Evolutionary conservation across 176 grass and related monocot genomes (phyloP).

Genomic region (Guadua angustifolia): DNA sequence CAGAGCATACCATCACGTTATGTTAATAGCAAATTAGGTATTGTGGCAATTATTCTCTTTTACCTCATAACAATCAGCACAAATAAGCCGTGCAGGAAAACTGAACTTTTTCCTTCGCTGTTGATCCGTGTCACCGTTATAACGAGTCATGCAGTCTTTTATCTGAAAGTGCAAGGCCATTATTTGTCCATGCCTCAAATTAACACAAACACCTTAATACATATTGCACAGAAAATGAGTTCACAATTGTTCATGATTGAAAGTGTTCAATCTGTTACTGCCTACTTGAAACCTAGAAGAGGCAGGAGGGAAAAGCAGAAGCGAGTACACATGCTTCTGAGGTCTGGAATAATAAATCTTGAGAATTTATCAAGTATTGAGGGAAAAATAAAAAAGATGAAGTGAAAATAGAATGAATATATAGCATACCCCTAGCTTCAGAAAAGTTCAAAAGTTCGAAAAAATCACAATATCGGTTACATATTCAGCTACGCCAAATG

Average conservation of each 20-base stretch:
- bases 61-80: slow-evolving; percentile 95
- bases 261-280: not conserved
- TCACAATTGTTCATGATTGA: not conserved
- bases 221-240: not conserved
- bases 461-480: not conserved
- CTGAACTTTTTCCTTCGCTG: slow-evolving; percentile 89
- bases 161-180: slow-evolving; percentile 57
- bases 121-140: slow-evolving; percentile 82
- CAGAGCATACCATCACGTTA: not conserved
- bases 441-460: not conserved
- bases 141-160: slow-evolving; percentile 89
- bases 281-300: slow-evolving; percentile 10
- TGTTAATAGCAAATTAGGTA: not conserved
- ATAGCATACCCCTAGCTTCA: not conserved
- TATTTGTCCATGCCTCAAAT: slow-evolving; percentile 9
- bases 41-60: slow-evolving; percentile 2
- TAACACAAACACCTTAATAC: slow-evolving; percentile 2
- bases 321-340: not conserved
- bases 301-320: not conserved
- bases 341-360: slow-evolving; percentile 2
- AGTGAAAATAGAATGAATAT: not conserved
- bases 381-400: not conserved
- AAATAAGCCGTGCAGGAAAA: slow-evolving; percentile 94
- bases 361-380: slow-evolving; percentile 1
- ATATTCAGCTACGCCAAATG: not conserved